Evolutionary conservation across 768 basidiomycete genomes (phyloP), one percentile per base, ranked within the genome.

Genomic region (Leucogyrophana mollusca): DNA sequence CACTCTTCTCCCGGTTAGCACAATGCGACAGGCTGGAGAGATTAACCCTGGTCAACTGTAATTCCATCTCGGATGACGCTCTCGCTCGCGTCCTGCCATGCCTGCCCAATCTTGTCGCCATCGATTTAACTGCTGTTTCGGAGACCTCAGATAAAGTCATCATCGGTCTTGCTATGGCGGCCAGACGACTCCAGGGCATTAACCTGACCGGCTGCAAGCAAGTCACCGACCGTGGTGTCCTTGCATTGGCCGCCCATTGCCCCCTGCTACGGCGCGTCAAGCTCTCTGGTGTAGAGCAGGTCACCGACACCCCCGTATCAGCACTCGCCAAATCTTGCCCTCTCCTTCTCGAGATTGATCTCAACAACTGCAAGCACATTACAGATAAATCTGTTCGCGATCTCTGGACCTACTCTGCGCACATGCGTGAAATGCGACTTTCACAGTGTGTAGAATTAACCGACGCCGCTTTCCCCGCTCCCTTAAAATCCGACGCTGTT

Each of bases 351-450:
- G 96, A 99, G 66, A 83, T 98, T 55, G 96, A 99, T 68, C 83
- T 99, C 58, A 86, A 90, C 58, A 77, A 83, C 51, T 94, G 94
- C 70, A 76, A 78, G 49, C 73, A 73, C 45, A 77, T 97, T 59
- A 87, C 91, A 14, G 85, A 96, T 59, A 61, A 73, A 11, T 77
- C 89, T 23, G 73, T 94, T 46, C 85, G 91, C 44, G 85, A 91
- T 52, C 78, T 98, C 24, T 94, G 94, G 90, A 71, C 78, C 9
- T 69, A 88, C 57, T 86, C 85, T 2, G 70, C 72, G 21, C 81
- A 92, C 58, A 87, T 99, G 76, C 87, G 95, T 43, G 96, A 99
- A 67, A 80, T 99, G 71, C 80, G 87, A 35, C 76, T 98, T 35
- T 86, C 88, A 7, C 81, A 87, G 44, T 94, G 92, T 62, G 66